Percentiles rank a stretch among this genome's conserved stretches.
Conservation (phyloP, 768 basidiomycete species). For the Dacryopinax spathularia region DNA sequence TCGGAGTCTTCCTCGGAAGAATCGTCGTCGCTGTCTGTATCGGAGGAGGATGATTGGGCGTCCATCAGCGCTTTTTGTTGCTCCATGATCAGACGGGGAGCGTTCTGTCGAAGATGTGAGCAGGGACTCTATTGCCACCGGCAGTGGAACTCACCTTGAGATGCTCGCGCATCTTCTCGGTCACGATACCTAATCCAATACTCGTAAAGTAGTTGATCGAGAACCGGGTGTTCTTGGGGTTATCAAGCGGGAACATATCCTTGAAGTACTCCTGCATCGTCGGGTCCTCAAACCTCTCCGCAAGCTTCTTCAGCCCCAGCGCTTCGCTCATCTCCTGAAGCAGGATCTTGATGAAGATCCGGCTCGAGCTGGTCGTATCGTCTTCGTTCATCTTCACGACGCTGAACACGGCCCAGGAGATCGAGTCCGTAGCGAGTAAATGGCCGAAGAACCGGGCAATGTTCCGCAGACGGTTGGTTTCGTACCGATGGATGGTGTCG, state of each 20-base stretch:
- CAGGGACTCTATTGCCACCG: background rate
- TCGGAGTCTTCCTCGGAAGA: constrained; percentile 12
- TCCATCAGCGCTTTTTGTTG: constrained; percentile 80
- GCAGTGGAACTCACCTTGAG: constrained; percentile 49
- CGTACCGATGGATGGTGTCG: constrained; percentile 93
- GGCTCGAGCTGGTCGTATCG: constrained; percentile 86
- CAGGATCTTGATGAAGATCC: constrained; percentile 96
- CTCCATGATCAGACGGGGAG: constrained; percentile 84
- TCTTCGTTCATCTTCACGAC: constrained; percentile 91
- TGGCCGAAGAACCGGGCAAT: constrained; percentile 96
- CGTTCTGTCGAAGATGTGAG: constrained; percentile 47
- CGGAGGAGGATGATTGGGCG: constrained; percentile 38
- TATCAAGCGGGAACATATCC: constrained; percentile 89
- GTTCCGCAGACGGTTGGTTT: constrained; percentile 94
- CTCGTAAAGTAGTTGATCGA: constrained; percentile 98
- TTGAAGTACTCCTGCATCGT: constrained; percentile 58
- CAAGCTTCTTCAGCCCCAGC: constrained; percentile 76
- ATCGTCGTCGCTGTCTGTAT: constrained; percentile 15
- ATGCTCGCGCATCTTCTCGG: constrained; percentile 94
- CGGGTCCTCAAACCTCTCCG: constrained; percentile 79
- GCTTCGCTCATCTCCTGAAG: constrained; percentile 90
- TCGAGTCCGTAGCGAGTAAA: constrained; percentile 66
- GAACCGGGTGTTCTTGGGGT: constrained; percentile 92
- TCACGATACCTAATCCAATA: constrained; percentile 76
- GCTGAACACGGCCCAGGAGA: constrained; percentile 78